Percentiles rank a stretch among this genome's conserved stretches.
These are phyloP conservation scores for Crithidia bombi DNA, from an alignment of 208 protist genomes.

Conservation along the genomic window DNA sequence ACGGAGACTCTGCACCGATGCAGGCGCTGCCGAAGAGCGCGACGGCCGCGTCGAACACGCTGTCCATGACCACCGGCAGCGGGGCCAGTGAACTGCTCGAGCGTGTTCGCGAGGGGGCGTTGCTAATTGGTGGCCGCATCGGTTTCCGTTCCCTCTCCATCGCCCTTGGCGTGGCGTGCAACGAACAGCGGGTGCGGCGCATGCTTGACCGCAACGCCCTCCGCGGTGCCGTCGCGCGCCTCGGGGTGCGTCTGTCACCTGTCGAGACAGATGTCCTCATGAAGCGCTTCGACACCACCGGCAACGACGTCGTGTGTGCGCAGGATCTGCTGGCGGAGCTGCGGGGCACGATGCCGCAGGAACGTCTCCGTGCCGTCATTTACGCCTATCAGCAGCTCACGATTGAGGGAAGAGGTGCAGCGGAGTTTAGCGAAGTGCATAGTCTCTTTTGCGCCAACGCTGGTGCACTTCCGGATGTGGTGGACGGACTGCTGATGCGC, in stretches of 20 bases:
- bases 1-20: slow-evolving; percentile 4
- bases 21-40: slow-evolving; percentile 11
- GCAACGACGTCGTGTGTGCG: slow-evolving; percentile 73
- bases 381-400: slow-evolving; percentile 73
- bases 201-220: slow-evolving; percentile 58
- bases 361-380: slow-evolving; percentile 64
- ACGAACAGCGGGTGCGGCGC: slow-evolving; percentile 55
- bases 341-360: slow-evolving; percentile 70
- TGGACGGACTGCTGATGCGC: slow-evolving; percentile 55
- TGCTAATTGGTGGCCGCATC: slow-evolving; percentile 67
- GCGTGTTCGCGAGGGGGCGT: slow-evolving; percentile 67
- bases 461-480: slow-evolving; percentile 65
- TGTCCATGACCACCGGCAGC: slow-evolving; percentile 47
- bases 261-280: slow-evolving; percentile 81
- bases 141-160: slow-evolving; percentile 78
- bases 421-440: slow-evolving; percentile 79
- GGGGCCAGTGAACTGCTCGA: slow-evolving; percentile 53
- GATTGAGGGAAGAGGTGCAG: slow-evolving; percentile 77
- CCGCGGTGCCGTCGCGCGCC: slow-evolving; percentile 38
- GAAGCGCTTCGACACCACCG: slow-evolving; percentile 69
- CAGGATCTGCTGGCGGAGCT: slow-evolving; percentile 84
- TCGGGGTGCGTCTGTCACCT: slow-evolving; percentile 62
- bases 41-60: slow-evolving; percentile 12
- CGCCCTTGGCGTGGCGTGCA: slow-evolving; percentile 74
- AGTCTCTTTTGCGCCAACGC: slow-evolving; percentile 74